Evolutionary conservation across 2,329 filamentous ascomycete genomes (phyloP).

Genomic region (Fonsecaea pugnacius): DNA sequence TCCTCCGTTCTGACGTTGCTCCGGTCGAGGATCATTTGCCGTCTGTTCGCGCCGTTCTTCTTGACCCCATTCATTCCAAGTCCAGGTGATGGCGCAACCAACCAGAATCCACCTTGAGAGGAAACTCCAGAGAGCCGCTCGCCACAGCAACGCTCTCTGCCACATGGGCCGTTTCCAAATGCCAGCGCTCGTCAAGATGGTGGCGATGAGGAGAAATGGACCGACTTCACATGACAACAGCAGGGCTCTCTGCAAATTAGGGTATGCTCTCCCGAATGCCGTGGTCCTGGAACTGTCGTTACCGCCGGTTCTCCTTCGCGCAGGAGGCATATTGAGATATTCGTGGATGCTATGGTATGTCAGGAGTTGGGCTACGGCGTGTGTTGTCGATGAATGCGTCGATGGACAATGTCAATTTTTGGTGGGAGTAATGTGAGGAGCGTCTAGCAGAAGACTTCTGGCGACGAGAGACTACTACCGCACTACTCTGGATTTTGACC

Average conservation of each 20-base stretch:
- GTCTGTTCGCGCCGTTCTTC: slow-evolving; percentile 10
- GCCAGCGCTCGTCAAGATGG: slow-evolving; percentile 22
- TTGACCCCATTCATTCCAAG: slow-evolving; percentile 28
- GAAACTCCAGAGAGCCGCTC: slow-evolving; percentile 26
- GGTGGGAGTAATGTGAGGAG: background rate
- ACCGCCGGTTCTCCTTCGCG: background rate
- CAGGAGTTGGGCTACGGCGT: background rate
- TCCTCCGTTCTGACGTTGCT: background rate
- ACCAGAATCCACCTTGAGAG: slow-evolving; percentile 31
- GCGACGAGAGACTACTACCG: background rate
- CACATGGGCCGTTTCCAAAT: slow-evolving; percentile 27
- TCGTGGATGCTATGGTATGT: background rate
- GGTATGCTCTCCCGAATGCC: slow-evolving; percentile 30
- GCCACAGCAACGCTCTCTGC: slow-evolving; percentile 28
- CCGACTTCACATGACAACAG: slow-evolving; percentile 23
- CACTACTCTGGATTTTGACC: background rate
- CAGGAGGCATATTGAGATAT: slow-evolving; percentile 21
- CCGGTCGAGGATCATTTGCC: background rate
- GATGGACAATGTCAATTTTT: background rate
- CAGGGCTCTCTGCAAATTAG: slow-evolving; percentile 23
- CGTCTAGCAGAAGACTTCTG: background rate
- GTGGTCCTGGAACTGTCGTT: slow-evolving; percentile 10
- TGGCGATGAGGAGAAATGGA: slow-evolving; percentile 26
- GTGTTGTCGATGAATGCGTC: background rate
- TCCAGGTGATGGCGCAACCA: slow-evolving; percentile 30